Percentiles rank a stretch among this genome's conserved stretches.
phyloP scores from a whole-genome alignment of 2,329 filamentous ascomycete genomes.

The Bimuria novae-zelandiae region DNA sequence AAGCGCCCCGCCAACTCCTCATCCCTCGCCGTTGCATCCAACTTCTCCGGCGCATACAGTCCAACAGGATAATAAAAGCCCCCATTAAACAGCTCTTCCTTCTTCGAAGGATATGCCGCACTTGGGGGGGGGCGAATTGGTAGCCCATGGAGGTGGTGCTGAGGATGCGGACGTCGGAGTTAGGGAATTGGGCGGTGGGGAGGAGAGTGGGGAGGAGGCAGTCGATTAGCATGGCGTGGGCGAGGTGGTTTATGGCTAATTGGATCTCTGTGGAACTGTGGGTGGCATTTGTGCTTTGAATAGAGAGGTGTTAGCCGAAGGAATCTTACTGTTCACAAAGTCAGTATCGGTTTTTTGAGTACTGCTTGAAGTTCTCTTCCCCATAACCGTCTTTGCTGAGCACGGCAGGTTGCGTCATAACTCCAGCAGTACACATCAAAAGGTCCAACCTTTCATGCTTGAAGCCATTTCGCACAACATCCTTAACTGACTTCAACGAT shows the following conservation, averaged over 20 bases:
- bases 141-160: constrained; percentile 38
- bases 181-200: constrained; percentile 39
- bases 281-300: no score
- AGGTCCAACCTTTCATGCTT: constrained; percentile 45
- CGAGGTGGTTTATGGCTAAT: constrained; percentile 55
- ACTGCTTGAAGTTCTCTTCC: background rate
- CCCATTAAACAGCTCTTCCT: constrained; percentile 40
- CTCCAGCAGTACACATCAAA: constrained; percentile 50
- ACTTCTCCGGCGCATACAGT: background rate
- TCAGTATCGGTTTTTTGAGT: no score
- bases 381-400: constrained; percentile 50
- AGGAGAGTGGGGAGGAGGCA: constrained; percentile 48
- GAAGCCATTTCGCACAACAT: constrained; percentile 35
- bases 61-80: constrained; percentile 43
- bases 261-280: constrained; percentile 52
- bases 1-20: constrained; percentile 15
- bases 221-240: constrained; percentile 50
- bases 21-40: constrained; percentile 10
- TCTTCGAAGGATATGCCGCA: constrained; percentile 27
- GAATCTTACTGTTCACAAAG: no score
- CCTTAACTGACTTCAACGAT: constrained; percentile 37
- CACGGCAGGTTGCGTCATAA: constrained; percentile 35
- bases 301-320: no score
- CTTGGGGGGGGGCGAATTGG: no score
- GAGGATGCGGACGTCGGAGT: constrained; percentile 51